Evolutionary conservation across 2,329 filamentous ascomycete genomes (phyloP), one percentile per base, ranked within the genome.

Genomic region (Claviceps purpurea): DNA sequence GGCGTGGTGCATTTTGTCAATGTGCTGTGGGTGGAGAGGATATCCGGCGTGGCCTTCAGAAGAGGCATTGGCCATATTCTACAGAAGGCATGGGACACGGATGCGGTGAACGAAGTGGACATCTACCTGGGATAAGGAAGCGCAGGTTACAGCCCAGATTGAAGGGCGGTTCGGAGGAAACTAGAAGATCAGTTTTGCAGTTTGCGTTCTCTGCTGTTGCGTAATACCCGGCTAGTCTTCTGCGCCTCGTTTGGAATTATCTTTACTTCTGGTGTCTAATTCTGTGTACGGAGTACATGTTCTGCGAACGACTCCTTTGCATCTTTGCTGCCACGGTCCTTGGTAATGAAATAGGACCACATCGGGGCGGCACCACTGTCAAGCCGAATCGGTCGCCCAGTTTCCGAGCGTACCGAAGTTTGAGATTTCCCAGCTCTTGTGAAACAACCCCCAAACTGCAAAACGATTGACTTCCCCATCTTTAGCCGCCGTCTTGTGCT

Each of bases 11-110:
- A 74, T 52, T 68, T 73, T 58, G 67, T 73, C 18, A 73, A 73
- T 30, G 71, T 73, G 41, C 56, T 73, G 37, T 73, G 71, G 71
- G 65, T 73, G 18, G 71, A 73, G 62, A 61, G 70, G 24, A 71
- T 73, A 20, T 69, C 69, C 10, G 70, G 65, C 16, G 62, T 73
- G 51, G 65, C 65, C 6, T 72, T 68, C 53, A 59, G 71, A 18
- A 58, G 70, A 30, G 71, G 71, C 3, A 60, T 73, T 30, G 71
- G 71, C 0, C 70, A 73, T 56, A 64, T 73, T 5, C 50, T 73
- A 47, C 61, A 65, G 52, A 64, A 64, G 55, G 66, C 63, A 1
- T 73, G 71, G 70, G 68, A 71, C 34, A 61, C 62, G 4, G 64
- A 71, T 43, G 65, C 64, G 5, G 63, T 62, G 54, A 67, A 72